Base-by-base conservation (phyloP, 257 asterid genomes). In the Rubia yunnanensis region DNA sequence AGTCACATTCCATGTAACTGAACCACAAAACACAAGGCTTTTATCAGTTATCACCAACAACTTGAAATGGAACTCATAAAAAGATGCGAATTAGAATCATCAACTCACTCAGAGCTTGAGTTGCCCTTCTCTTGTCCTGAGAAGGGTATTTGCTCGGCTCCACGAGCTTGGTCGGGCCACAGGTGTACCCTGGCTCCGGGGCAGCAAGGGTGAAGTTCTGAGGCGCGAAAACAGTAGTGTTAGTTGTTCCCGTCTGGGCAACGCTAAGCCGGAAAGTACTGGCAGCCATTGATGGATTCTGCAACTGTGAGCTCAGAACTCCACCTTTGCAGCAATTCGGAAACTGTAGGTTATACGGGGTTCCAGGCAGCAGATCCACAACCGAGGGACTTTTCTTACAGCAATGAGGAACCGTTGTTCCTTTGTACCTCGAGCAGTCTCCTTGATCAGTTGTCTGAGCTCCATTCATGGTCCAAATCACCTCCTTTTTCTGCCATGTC, bases 291-390 rank as follows among this genome's bases (percentile, higher is more conserved):
- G 69, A 36, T 0, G 81, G 83, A 66, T 83, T 83, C 61, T 82
- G 88, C 30, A 76, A 76, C 87, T 76, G 80, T 20, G 89, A 79
- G 57, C 72, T 72, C 22, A 86, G 22, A 24, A 81, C 82, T 2
- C 89, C 91, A 15, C 89, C 89, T 65, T 57, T 81, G 64, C 89
- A 86, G 52, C 95, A 86, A 53, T 84, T 81, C 5, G 83, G 78
- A 70, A 71, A 8, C 73, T 81, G 95, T 57, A 66, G 78, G 59
- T 81, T 79, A 49, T 79, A 86, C 14, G 88, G 81, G 30, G 82
- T 64, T 28, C 83, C 86, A 0, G 88, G 83, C 65, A 80, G 41
- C 68, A 83, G 56, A 71, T 83, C 89, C 0, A 81, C 87, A 15
- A 86, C 23, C 0, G 75, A 71, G 1, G 91, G 91, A 6, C 11